Evolutionary conservation across 805 yeast genomes (phyloP).

Genomic region (Cyberlindnera americana): DNA sequence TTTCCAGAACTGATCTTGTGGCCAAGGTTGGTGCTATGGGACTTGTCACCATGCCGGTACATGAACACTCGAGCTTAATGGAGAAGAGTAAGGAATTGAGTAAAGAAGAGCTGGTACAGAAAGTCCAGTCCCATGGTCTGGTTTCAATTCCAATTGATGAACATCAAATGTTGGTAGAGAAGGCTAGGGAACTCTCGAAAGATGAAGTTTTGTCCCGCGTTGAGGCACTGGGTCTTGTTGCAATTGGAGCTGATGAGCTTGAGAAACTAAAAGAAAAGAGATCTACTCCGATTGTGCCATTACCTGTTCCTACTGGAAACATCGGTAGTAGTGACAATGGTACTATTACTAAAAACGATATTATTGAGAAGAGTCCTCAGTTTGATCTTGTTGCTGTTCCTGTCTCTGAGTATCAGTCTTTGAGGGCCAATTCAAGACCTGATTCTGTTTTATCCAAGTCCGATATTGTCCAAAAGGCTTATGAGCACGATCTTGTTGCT

Average conservation of each 20-base stretch:
- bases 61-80: not conserved
- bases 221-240: not conserved
- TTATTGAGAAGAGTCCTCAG: constrained; percentile 23
- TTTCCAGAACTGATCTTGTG: constrained; percentile 9
- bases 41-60: constrained; percentile 23
- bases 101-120: constrained; percentile 10
- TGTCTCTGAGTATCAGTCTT: constrained; percentile 4
- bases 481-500: constrained; percentile 33
- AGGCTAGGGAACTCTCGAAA: constrained; percentile 6
- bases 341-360: constrained; percentile 9
- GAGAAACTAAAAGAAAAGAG: constrained; percentile 5
- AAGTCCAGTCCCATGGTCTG: constrained; percentile 30
- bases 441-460: constrained; percentile 14
- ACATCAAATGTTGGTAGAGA: constrained; percentile 1
- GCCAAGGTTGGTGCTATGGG: constrained; percentile 28
- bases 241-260: constrained; percentile 3
- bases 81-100: constrained; percentile 5
- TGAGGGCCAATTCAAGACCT: not conserved
- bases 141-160: constrained; percentile 18
- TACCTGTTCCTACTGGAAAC: constrained; percentile 4
- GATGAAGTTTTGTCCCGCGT: constrained; percentile 8
- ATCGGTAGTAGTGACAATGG: no score
- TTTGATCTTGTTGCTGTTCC: constrained; percentile 30
- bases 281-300: not conserved
- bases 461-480: constrained; percentile 26